Conservation (phyloP, 2,329 filamentous ascomycete genomes). For the Thelonectria discophora region DNA sequence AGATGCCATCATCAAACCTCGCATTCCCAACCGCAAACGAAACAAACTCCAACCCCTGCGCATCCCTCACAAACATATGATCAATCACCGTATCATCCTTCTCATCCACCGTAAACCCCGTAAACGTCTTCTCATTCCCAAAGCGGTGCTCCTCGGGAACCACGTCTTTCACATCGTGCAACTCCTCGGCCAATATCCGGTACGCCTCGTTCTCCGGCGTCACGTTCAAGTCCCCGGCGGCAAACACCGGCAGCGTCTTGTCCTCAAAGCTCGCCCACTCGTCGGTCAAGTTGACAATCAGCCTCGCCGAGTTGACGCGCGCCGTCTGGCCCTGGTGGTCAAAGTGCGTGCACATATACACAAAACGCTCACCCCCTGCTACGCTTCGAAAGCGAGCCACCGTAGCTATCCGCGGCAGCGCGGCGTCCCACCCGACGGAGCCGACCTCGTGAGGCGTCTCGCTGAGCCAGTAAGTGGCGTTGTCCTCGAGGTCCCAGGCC, state of each 20-base stretch:
- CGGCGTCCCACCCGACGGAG: slow-evolving; percentile 66
- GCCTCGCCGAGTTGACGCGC: slow-evolving; percentile 53
- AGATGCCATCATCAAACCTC: slow-evolving; percentile 41
- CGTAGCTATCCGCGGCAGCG: slow-evolving; percentile 56
- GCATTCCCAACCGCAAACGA: slow-evolving; percentile 41
- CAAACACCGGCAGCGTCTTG: slow-evolving; percentile 41
- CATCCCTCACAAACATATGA: slow-evolving; percentile 45
- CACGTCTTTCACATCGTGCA: slow-evolving; percentile 40
- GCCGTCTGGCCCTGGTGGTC: slow-evolving; percentile 57
- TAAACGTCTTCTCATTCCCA: slow-evolving; percentile 44
- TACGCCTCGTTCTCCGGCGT: slow-evolving; percentile 42
- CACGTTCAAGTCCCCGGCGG: slow-evolving; percentile 47
- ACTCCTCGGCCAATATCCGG: slow-evolving; percentile 34
- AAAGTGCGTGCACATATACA: slow-evolving; percentile 63
- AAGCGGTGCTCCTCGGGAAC: slow-evolving; percentile 36
- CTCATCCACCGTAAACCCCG: slow-evolving; percentile 38
- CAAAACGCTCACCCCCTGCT: slow-evolving; percentile 49
- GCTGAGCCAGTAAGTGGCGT: slow-evolving; percentile 69
- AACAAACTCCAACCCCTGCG: slow-evolving; percentile 35
- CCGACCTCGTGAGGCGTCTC: slow-evolving; percentile 63
- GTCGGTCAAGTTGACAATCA: slow-evolving; percentile 45
- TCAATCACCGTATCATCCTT: slow-evolving; percentile 41
- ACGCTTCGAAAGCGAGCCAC: slow-evolving; percentile 55
- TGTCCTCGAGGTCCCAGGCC: slow-evolving; percentile 61
- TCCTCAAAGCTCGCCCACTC: slow-evolving; percentile 37